Evolutionary conservation across 164 flowering plant species (phyloP).

Genomic region (Stephania japonica): DNA sequence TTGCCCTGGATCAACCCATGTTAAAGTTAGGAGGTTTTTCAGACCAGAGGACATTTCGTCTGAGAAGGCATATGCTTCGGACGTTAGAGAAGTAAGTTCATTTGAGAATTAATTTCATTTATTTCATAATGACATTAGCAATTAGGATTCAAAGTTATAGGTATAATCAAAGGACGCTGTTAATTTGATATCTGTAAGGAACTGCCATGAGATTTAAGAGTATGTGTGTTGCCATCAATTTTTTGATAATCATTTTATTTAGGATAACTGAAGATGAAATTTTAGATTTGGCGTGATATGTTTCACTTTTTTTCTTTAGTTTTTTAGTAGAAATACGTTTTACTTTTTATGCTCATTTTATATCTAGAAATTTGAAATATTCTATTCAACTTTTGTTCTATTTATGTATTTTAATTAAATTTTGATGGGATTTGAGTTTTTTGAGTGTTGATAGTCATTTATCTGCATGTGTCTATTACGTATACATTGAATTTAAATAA

Average conservation of each 20-base stretch:
- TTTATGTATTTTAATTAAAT: neutral
- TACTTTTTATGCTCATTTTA: no score
- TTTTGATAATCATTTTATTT: neutral
- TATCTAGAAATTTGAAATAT: no score
- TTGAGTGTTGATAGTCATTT: neutral
- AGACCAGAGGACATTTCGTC: constrained; percentile 86
- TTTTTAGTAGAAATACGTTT: no score
- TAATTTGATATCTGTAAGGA: neutral
- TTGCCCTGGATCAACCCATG: constrained; percentile 27
- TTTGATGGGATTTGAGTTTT: neutral
- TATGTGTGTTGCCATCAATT: neutral
- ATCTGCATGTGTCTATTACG: neutral
- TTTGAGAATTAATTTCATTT: neutral
- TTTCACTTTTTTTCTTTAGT: neutral
- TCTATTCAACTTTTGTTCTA: neutral
- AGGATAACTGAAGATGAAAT: neutral
- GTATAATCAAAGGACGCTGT: neutral
- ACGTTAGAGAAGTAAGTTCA: constrained; percentile 67
- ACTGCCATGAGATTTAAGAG: neutral
- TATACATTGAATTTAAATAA: neutral
- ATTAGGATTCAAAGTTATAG: neutral
- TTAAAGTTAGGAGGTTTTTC: constrained; percentile 73
- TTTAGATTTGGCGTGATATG: no score
- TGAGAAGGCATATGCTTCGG: constrained; percentile 79
- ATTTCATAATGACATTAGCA: neutral